Evolutionary conservation across 2,329 filamentous ascomycete genomes (phyloP).

Genomic region (Rugonectria rugulosa): DNA sequence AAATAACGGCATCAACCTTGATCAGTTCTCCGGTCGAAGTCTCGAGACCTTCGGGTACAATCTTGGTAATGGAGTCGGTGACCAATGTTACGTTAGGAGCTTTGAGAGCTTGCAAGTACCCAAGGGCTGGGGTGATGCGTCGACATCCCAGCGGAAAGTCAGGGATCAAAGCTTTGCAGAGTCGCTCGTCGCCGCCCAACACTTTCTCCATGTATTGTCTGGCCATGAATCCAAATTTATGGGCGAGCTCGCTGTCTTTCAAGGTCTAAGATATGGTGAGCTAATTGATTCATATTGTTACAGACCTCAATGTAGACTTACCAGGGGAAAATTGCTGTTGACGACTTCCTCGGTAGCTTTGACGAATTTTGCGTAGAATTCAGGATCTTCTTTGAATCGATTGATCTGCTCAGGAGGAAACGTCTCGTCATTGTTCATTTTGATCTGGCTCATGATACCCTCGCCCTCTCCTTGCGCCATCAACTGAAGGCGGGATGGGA

Average conservation of each 20-base stretch:
- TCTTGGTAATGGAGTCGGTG: neutral
- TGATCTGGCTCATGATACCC: constrained; percentile 5
- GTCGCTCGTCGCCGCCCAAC: constrained; percentile 9
- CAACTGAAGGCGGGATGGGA: constrained; percentile 5
- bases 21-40: neutral
- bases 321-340: constrained; percentile 18
- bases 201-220: constrained; percentile 15
- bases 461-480: neutral
- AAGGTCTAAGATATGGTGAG: neutral
- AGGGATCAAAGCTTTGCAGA: constrained; percentile 16
- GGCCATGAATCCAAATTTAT: constrained; percentile 6
- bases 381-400: constrained; percentile 12
- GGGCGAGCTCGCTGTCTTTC: no score
- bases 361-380: constrained; percentile 5
- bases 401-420: constrained; percentile 8
- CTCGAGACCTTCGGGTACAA: neutral
- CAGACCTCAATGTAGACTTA: no score
- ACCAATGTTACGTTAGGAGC: neutral
- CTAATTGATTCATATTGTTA: neutral
- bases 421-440: constrained; percentile 2
- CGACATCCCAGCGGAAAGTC: constrained; percentile 2
- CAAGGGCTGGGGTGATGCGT: neutral
- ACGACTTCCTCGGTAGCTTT: constrained; percentile 13
- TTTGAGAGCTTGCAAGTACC: constrained; percentile 5
- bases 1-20: constrained; percentile 3